A percentile compares a stretch with the other conserved stretches of the same genome.
These are phyloP conservation scores for Haplosporangium gracile DNA, from an alignment of 192 early-diverging fungal species.

Conservation along the genomic window DNA sequence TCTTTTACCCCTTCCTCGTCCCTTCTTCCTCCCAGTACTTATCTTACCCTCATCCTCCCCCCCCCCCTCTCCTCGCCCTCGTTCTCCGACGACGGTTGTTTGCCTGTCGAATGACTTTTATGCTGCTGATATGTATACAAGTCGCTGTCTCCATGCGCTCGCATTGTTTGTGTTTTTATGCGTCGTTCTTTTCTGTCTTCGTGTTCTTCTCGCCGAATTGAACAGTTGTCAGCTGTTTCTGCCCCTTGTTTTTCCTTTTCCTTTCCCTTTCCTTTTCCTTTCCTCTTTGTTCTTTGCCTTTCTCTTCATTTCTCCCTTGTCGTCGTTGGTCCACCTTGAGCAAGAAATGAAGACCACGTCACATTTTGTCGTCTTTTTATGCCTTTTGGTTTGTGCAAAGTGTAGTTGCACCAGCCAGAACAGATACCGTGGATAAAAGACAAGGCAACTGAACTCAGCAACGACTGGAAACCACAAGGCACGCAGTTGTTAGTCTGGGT, in stretches of 20 bases:
- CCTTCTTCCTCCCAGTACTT: not conserved
- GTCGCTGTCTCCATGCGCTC: not conserved
- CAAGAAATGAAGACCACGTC: not conserved
- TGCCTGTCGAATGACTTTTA: not conserved
- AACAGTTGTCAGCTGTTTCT: not conserved
- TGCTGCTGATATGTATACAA: not conserved
- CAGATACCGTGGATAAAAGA: not conserved
- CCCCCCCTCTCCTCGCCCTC: not conserved
- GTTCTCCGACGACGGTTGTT: not conserved
- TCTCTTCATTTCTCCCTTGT: not conserved
- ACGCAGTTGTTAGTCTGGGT: not conserved
- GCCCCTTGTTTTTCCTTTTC: not conserved
- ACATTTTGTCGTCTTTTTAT: too few species aligned
- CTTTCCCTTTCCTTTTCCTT: not conserved
- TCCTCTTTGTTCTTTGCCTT: not conserved
- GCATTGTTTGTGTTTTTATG: not conserved
- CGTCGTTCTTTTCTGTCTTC: constrained; percentile 6
- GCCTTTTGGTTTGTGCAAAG: too few species aligned
- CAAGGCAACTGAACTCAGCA: not conserved
- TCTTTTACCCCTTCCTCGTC: not conserved
- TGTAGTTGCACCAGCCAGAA: too few species aligned
- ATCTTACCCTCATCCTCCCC: too few species aligned
- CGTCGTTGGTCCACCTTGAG: not conserved
- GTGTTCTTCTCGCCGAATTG: not conserved
- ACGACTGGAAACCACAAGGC: not conserved